Evolutionary conservation across 1,139 yeast genomes (phyloP), one percentile per base, ranked within the genome.

Genomic region (Yamadazyma taylorii): DNA sequence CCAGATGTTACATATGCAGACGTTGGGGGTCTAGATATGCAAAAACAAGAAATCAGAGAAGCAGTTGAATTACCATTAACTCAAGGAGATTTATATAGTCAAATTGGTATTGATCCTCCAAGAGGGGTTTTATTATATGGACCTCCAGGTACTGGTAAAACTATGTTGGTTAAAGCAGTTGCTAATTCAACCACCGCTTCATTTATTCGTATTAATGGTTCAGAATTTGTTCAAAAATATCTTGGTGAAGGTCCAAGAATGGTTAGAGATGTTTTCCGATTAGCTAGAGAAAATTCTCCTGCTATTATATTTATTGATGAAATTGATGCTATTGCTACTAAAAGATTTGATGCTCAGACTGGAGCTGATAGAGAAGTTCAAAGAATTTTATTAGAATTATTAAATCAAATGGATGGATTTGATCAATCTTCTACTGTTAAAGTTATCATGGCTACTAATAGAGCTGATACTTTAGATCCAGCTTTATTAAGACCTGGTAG

Each of bases 321-420:
- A 69, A 87, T 94, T 53, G 99, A 94, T 68, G 97, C 99, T 28
- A 94, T 94, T 63, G 99, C 98, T 35, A 92, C 98, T 26, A 94
- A 92, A 66, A 88, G 99, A 70, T 94, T 92, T 56, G 99, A 94
- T 66, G 98, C 98, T 21, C 97, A 90, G 69, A 92, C 98, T 5
- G 98, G 98, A 60, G 97, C 98, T 28, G 99, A 94, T 67, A 81
- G 98, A 64, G 99, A 94, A 70, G 98, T 94, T 38, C 99, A 94
- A 69, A 88, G 99, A 73, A 94, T 92, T 52, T 73, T 94, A 63
- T 82, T 94, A 58, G 99, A 94, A 66, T 75, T 94, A 58, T 78
- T 94, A 58, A 94, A 95, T 56, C 99, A 94, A 69, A 92, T 94
- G 97, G 99, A 94, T 66, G 99, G 99, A 37, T 94, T 94, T 55